Evolutionary conservation across 495 filamentous ascomycete genomes (phyloP), one percentile per base, ranked within the genome.

Genomic region (Aspergillus coremiiformis): DNA sequence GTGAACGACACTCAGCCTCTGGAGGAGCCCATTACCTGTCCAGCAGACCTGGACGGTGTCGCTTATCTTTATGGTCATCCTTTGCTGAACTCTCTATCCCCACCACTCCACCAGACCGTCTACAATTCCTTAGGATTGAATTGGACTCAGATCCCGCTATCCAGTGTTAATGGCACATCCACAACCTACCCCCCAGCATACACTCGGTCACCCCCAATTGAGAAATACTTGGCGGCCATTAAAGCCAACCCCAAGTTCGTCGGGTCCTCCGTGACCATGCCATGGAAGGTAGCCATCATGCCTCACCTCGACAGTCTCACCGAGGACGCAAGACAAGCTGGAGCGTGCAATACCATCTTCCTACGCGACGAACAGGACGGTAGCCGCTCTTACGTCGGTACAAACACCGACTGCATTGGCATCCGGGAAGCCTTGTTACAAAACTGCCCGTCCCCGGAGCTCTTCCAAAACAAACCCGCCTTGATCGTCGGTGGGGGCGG

Each of bases 331-430:
- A 75, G 75, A 12, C 81, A 80, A 43, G 82, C 87, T 12, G 84
- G 85, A 44, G 84, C 85, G 51, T 80, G 80, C 67, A 89, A 90
- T 72, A 90, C 85, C 8, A 75, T 90, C 44, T 90, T 84, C 73
- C 58, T 82, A 27, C 73, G 78, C 27, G 64, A 67, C 33, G 71
- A 73, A 8, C 51, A 53, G 2, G 62, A 63, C 27, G 72, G 74
- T 33, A 63, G 67, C 1, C 67, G 67, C 29, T 54, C 70, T 26
- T 79, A 79, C 55, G 74, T 82, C 56, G 86, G 85, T 21, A 85
- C 85, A 35, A 89, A 90, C 72, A 89, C 86, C 19, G 85, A 90
- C 65, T 84, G 82, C 47, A 78, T 85, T 54, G 86, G 85, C 15
- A 80, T 89, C 51, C 79, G 83, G 22, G 81, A 87, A 55, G 79